Conservation (phyloP, 2,329 filamentous ascomycete genomes). For the Fonsecaea multimorphosa region DNA sequence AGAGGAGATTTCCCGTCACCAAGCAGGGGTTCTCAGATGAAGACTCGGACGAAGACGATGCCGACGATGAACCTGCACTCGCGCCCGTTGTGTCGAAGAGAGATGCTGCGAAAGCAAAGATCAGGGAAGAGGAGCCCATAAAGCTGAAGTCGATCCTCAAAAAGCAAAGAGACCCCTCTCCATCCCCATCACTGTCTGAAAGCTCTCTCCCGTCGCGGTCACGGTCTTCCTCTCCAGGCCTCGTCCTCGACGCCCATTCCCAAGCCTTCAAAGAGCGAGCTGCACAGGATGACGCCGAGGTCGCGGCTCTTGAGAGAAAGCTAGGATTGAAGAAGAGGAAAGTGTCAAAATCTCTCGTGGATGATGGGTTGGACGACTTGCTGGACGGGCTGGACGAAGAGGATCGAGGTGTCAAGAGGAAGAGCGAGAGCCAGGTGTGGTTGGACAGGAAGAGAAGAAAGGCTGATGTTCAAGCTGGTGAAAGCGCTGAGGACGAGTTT, state of each 20-base stretch:
- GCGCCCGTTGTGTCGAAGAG: not conserved
- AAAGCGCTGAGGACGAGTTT: slow-evolving; percentile 40
- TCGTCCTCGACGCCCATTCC: slow-evolving; percentile 42
- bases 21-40: slow-evolving; percentile 42
- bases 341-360: slow-evolving; percentile 73
- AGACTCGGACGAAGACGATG: slow-evolving; percentile 43
- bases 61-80: slow-evolving; percentile 36
- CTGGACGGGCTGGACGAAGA: slow-evolving; percentile 68
- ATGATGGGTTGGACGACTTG: slow-evolving; percentile 83
- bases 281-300: slow-evolving; percentile 84
- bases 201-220: slow-evolving; percentile 20
- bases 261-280: slow-evolving; percentile 66
- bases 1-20: slow-evolving; percentile 29
- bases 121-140: slow-evolving; percentile 38
- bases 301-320: slow-evolving; percentile 84
- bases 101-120: slow-evolving; percentile 25
- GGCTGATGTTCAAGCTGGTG: slow-evolving; percentile 38
- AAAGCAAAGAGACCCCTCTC: slow-evolving; percentile 36
- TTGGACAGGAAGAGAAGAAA: slow-evolving; percentile 49
- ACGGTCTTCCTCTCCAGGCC: slow-evolving; percentile 37
- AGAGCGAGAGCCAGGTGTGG: slow-evolving; percentile 69
- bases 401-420: slow-evolving; percentile 58
- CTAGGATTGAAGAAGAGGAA: slow-evolving; percentile 80
- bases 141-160: slow-evolving; percentile 48
- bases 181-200: slow-evolving; percentile 21